These are phyloP conservation scores for Albatrellus ellisii DNA, from an alignment of 768 basidiomycete species.

Conservation along the genomic window DNA sequence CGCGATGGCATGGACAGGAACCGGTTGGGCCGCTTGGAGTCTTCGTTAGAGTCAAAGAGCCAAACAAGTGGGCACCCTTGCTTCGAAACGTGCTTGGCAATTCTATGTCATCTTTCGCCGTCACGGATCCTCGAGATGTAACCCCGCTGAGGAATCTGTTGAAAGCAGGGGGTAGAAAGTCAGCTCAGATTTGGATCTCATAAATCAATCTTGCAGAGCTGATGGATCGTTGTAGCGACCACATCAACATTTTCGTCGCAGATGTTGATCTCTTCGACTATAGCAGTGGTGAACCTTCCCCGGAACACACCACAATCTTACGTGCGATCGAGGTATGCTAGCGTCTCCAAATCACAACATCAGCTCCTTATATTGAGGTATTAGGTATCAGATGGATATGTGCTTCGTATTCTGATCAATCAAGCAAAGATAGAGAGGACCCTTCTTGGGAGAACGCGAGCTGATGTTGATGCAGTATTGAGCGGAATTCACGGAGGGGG, in stretches of 20 bases:
- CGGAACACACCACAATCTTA: conserved; percentile 55
- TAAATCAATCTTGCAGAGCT: not conserved
- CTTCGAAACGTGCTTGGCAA: conserved; percentile 47
- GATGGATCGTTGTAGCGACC: conserved; percentile 21
- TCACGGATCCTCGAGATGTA: conserved; percentile 60
- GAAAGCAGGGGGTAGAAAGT: conserved; percentile 54
- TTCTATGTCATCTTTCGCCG: conserved; percentile 55
- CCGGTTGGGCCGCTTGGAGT: conserved; percentile 75
- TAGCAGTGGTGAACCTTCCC: conserved; percentile 53
- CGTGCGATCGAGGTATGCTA: conserved; percentile 63
- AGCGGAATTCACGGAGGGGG: conserved; percentile 33
- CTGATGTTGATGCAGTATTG: conserved; percentile 45
- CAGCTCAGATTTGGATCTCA: conserved; percentile 15
- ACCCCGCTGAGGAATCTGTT: conserved; percentile 40
- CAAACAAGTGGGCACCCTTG: conserved; percentile 46
- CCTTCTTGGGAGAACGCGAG: conserved; percentile 51
- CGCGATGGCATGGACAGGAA: conserved; percentile 47
- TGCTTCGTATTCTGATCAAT: conserved; percentile 76
- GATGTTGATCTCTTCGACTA: conserved; percentile 77
- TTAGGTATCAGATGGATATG: conserved; percentile 63
- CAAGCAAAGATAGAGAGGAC: conserved; percentile 54
- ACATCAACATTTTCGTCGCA: conserved; percentile 45
- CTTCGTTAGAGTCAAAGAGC: conserved; percentile 63
- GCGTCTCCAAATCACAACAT: not conserved
- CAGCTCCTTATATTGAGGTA: conserved; percentile 2